Conservation (phyloP, 495 filamentous ascomycete genomes). For the Xylaria flabelliformis region DNA sequence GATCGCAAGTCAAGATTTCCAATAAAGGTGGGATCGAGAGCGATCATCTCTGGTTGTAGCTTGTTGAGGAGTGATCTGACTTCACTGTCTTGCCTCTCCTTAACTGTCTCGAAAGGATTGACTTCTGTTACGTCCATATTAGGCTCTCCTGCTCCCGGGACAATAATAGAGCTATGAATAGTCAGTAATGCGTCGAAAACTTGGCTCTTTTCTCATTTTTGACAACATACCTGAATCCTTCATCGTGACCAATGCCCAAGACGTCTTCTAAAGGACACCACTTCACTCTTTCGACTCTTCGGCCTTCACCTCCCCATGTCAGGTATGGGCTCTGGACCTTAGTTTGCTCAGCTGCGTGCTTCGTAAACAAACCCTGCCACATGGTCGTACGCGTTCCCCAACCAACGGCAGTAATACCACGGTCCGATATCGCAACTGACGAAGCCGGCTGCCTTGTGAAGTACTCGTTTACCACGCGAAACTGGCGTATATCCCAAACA, state of each 20-base stretch:
- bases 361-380: conserved; percentile 87
- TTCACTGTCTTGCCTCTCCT: conserved; percentile 92
- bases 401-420: conserved; percentile 82
- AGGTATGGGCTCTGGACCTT: conserved; percentile 91
- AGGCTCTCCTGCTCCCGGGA: conserved; percentile 93
- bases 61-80: conserved; percentile 89
- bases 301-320: conserved; percentile 87
- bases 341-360: conserved; percentile 66
- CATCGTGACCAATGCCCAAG: conserved; percentile 80
- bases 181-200: neutral
- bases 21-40: conserved; percentile 86
- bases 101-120: conserved; percentile 95
- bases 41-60: conserved; percentile 96
- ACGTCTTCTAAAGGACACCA: conserved; percentile 98
- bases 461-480: conserved; percentile 89
- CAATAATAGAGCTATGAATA: conserved; percentile 67
- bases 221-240: conserved; percentile 86
- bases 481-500: conserved; percentile 96
- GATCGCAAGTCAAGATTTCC: conserved; percentile 82
- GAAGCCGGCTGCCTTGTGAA: conserved; percentile 86
- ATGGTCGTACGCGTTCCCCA: conserved; percentile 90
- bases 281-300: conserved; percentile 75
- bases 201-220: conserved; percentile 66
- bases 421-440: conserved; percentile 85
- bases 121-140: conserved; percentile 94